Evolutionary conservation across 140 eudicot species (phyloP), one percentile per base, ranked within the genome.

Genomic region (Anethum foeniculum): DNA sequence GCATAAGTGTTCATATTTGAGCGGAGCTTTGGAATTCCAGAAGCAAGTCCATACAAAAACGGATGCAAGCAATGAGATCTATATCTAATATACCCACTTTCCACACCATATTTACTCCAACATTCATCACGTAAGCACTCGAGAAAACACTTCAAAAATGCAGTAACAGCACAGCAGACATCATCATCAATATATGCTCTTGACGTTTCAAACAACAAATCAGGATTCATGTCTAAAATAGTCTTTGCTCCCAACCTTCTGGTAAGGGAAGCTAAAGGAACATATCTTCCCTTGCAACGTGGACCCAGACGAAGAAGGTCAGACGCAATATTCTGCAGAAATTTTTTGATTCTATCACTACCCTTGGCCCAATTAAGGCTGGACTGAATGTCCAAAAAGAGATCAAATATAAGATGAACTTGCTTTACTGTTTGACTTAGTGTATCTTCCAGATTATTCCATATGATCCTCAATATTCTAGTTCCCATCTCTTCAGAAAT

Each of bases 391-490:
- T 93, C 98, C 71, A 96, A 80, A 80, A 91, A 91, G 82, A 96
- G 91, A 83, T 96, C 99, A 76, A 96, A 93, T 81, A 93, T 93
- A 83, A 96, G 95, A 88, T 96, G 98, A 81, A 96, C 98, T 85
- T 96, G 99, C 86, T 96, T 96, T 80, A 96, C 99, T 1, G 99
- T 91, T 86, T 96, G 99, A 82, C 97, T 96, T 65, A 96, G 81
- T 48, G 99, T 92, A 79, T 96, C 99, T 81, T 96, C 97, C 76
- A 96, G 87, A 79, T 96, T 96, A 86, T 91, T 96, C 99, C 99
- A 96, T 83, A 96, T 82, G 47, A 93, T 91, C 83, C 91, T 91
- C 84, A 93, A 81, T 75, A 93, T 87, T 51, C 97, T 89, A 58
- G 91, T 83, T 32, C 91, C 89, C 84, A 90, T 87, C 43, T 87